Base-by-base conservation (phyloP, 1,139 yeast genomes). In the Sporopachydermia cereana region DNA sequence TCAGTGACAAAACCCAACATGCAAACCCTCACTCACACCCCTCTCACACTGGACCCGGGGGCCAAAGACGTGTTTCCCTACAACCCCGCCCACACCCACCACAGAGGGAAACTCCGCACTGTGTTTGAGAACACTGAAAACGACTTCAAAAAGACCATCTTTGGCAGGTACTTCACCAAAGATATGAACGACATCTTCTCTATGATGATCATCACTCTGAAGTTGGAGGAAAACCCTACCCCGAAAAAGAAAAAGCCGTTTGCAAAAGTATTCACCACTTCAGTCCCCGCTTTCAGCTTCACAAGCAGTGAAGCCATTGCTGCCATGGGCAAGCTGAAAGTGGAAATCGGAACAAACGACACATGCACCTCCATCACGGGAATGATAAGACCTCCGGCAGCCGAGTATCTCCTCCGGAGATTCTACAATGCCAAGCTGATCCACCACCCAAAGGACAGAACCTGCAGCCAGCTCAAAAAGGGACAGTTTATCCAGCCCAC, bases 371-470 rank as follows among this genome's bases (percentile, higher is more conserved):
- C 74, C 2, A 71, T 84, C 3, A 71, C 79, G 0, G 84, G 84
- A 56, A 63, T 68, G 16, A 75, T 86, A 34, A 74, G 71, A 45
- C 60, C 67, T 0, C 74, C 71, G 3, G 60, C 78, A 39, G 85
- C 86, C 0, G 48, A 55, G 5, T 63, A 68, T 0, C 60, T 84
- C 20, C 52, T 88, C 9, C 64, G 63, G 27, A 62, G 68, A 22
- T 85, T 84, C 57, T 77, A 77, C 67, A 67, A 67, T 1, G 84
- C 93, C 0, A 79, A 77, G 49, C 63, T 88, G 3, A 53, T 89
- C 9, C 95, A 88, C 57, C 75, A 79, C 22, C 96, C 95, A 0
- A 73, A 75, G 4, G 89, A 83, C 52, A 68, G 93, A 53, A 81
- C 93, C 0, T 58, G 79, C 45, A 53, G 59, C n/a, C 63, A 57